Base-by-base conservation (phyloP, 1,139 yeast species). In the Pichia sp. region DNA sequence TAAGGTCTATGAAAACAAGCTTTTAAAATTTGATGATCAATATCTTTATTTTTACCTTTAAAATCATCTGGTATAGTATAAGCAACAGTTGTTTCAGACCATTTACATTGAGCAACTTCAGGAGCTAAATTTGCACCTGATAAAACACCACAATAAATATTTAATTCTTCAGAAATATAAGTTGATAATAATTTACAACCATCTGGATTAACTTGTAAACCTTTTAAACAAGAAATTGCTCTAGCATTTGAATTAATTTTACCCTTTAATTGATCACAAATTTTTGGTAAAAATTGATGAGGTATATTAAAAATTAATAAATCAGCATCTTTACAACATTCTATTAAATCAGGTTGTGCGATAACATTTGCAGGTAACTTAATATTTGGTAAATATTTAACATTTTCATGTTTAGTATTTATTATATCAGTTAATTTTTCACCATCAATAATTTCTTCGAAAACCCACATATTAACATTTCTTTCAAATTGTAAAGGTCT, bases 61-160 rank as follows among this genome's bases (percentile, higher is more conserved):
- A 70, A 80, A 66, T 85, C 87, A 25, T 63, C 62, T 36, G 96
- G 95, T 22, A 73, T 58, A 46, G 78, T 80, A 71, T 87, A 90
- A 12, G 96, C 97, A 50, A 90, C 84, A 20, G 97, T 87, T 49
- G 97, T 89, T 69, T 90, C 97, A 34, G 95, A 85, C 89, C 92
- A 90, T 67, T 85, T 85, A 64, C 85, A 87, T 64, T 75, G 77
- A 51, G 97, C 97, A 48, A 90, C 96, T 69, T 90, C 97, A 43
- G 87, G 84, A 47, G 97, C 97, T 55, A 90, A 74, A 68, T 90
- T 90, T 48, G 97, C 97, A 49, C 97, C 97, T 2, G 95, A 84
- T 48, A 90, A 73, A 23, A 89, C 96, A 65, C 97, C 97, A 69
- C 97, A 90, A 67, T 83, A 79, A 56, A 90, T 77, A 39, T 90